Evolutionary conservation across 2,329 filamentous ascomycete species (phyloP).

Genomic region (Teratosphaeriaceae sp.): DNA sequence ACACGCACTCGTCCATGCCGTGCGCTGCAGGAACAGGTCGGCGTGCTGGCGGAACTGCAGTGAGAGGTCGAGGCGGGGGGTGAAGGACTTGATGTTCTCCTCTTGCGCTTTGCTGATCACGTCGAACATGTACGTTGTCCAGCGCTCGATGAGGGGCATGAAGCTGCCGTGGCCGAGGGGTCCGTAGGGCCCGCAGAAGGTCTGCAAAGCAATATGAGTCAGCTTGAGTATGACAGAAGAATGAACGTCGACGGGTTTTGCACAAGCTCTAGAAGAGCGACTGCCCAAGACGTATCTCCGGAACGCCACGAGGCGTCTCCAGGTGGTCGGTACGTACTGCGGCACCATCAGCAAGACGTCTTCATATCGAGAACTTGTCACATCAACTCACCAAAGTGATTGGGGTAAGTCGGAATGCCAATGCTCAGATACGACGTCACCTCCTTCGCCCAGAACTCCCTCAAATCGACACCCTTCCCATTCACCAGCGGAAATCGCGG

Average conservation of each 20-base stretch:
- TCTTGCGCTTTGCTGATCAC: conserved; percentile 35
- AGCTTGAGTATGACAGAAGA: too few species aligned
- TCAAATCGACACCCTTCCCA: conserved; percentile 24
- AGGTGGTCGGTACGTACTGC: too few species aligned
- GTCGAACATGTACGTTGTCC: conserved; percentile 35
- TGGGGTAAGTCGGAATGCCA: conserved; percentile 37
- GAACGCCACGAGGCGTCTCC: too few species aligned
- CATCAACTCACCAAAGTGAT: too few species aligned
- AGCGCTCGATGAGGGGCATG: conserved; percentile 36
- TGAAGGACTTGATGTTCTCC: conserved; percentile 37
- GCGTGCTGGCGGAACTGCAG: conserved; percentile 34
- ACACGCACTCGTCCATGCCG: conserved; percentile 31
- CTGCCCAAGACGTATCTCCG: too few species aligned
- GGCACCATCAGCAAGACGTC: too few species aligned
- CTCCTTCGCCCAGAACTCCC: conserved; percentile 32
- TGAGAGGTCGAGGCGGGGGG: conserved; percentile 27
- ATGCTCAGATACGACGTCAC: conserved; percentile 37
- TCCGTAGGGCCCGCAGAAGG: conserved; percentile 37
- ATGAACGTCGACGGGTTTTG: too few species aligned
- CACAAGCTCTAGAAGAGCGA: too few species aligned
- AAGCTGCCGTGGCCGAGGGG: conserved; percentile 36
- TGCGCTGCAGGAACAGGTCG: conserved; percentile 34
- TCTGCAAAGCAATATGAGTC: too few species aligned
- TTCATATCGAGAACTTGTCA: too few species aligned
- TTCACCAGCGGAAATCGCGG: conserved; percentile 27